Conservation (phyloP, 2,329 filamentous ascomycete species). For the Calonectria pauciramosa region DNA sequence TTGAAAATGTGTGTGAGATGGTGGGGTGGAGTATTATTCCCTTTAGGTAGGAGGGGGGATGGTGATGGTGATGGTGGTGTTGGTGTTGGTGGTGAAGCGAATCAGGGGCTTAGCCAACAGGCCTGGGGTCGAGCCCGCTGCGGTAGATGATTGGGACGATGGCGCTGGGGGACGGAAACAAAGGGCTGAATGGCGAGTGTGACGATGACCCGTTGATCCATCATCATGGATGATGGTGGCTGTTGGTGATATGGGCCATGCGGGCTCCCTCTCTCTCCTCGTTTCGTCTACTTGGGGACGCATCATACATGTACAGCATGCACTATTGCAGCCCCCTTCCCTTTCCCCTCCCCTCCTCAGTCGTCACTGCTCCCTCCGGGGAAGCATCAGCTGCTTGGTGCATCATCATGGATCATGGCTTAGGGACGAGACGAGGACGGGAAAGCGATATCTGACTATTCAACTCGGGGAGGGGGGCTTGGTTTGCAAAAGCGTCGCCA, state of each 20-base stretch:
- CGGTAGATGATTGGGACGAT: not conserved
- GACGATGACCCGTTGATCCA: slow-evolving; percentile 9
- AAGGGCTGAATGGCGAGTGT: slow-evolving; percentile 9
- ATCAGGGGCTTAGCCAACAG: slow-evolving; percentile 14
- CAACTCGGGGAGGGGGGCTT: not conserved
- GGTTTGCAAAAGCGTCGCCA: not conserved
- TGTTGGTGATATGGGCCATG: slow-evolving; percentile 1
- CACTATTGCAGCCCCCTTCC: too few relatives aligned
- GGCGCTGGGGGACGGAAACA: not conserved
- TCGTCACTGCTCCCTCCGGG: not conserved
- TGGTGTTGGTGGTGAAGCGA: slow-evolving; percentile 7
- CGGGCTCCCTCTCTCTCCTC: not conserved
- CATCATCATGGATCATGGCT: not conserved
- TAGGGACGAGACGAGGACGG: not conserved
- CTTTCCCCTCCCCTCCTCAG: not conserved
- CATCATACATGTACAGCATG: not conserved
- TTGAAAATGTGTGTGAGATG: slow-evolving; percentile 36
- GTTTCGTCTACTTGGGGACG: not conserved
- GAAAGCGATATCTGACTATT: not conserved
- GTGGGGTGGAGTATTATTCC: not conserved
- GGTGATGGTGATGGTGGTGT: slow-evolving; percentile 24
- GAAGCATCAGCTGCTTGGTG: not conserved
- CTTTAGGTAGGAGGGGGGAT: not conserved
- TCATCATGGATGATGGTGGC: not conserved
- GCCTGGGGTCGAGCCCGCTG: not conserved